Base-by-base conservation (phyloP, 768 basidiomycete genomes). In the Leccinellum rugosiceps region DNA sequence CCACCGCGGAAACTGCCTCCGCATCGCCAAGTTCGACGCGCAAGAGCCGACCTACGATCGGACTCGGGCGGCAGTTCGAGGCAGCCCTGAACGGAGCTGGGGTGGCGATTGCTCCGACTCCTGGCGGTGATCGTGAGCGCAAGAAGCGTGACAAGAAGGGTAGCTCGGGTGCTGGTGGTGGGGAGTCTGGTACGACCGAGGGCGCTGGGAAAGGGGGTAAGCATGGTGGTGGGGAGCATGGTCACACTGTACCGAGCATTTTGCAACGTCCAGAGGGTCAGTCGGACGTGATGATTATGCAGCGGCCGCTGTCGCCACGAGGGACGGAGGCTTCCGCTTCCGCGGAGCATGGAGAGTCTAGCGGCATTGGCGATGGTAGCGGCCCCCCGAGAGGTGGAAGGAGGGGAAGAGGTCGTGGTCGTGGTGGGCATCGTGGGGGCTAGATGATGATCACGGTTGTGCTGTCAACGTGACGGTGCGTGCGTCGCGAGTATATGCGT, bases 41-140 rank as follows among this genome's bases (percentile, higher is more conserved):
- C 23, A 78, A 83, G 31, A 61, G 69, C 5, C 81, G 87, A 6
- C 86, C 86, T 1, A 76, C 86, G 10, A 72, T 90, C 31, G 86
- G 87, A 0, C 66, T 87, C 8, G 85, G 78, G 0, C 78, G 88
- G 13, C 86, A 89, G 14, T 86, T 91, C 52, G 87, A 89, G 62
- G 87, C 83, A 7, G 89, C 89, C 8, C 70, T 91, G 28, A 88
- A 71, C 56, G 83, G 86, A 0, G 83, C 83, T 1, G 85, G 84
- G 6, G 82, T 83, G 4, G 62, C 46, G 1, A 69, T 77, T n/a
- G 65, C 59, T 3, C 57, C 67, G 1, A 13, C 35, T 6, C 23
- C 63, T 2, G 8, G 26, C 4, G 10, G 34, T 2, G 63, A 67
- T 11, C 60, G 66, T 32, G 73, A 77, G 25, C 68, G 74, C 19